Evolutionary conservation across 257 asterid species (phyloP), one percentile per base, ranked within the genome.

Genomic region (Rehmannia glutinosa): DNA sequence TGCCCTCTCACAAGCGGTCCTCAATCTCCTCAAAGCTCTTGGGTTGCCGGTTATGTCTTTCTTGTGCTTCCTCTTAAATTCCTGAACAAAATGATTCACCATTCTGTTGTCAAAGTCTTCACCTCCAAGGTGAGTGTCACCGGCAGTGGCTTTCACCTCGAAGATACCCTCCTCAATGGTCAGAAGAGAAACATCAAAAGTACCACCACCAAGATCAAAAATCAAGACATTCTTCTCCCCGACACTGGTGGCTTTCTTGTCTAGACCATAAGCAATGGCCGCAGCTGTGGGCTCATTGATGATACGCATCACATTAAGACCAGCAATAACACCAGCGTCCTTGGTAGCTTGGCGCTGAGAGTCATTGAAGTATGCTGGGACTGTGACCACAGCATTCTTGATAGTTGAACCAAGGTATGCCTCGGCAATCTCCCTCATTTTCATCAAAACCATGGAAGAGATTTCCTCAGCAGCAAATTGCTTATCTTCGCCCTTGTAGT

Each of bases 81-180:
- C 96, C 72, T 86, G 96, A 7, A 86, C 95, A 28, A 89, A 89
- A 52, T 89, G 96, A 60, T 82, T 89, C 42, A 89, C 95, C 96
- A 89, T 80, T 45, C 95, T 73, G 73, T 86, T 89, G 73, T 89
- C 96, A 17, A 86, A 86, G 11, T 81, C 86, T 43, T 81, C 87
- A 38, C 84, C 86, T 38, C 88, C 88, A 25, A 80, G 86, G 33
- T 80, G 89, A 59, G 89, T 80, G 79, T 83, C 89, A 50, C 89
- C 89, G 36, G 89, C 89, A 17, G 86, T 83, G 63, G 86, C 84
- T 79, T 83, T 83, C 39, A 83, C 89, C 80, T 78, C 89, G 38
- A 83, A 83, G 71, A 80, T 83, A 67, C 89, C 86, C 73, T 83
- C 84, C 71, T 83, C 89, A 8, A 83, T 80, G 62, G 89, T 83